phyloP scores from a whole-genome alignment of 345 rosid genomes.

The Citrus glauca region DNA sequence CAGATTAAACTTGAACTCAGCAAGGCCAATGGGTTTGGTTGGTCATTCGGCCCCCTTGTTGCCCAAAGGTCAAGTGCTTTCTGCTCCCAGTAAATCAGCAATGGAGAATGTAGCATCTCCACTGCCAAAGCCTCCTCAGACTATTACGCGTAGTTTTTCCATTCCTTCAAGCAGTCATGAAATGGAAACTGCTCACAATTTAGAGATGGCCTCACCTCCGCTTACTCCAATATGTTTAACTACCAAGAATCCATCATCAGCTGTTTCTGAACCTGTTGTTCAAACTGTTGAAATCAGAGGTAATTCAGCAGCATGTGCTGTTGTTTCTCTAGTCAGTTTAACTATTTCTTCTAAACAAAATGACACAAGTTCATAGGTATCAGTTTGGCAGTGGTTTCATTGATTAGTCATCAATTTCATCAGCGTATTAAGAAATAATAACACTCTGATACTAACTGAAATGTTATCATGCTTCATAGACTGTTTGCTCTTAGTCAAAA shows the following conservation, averaged over 20 bases:
- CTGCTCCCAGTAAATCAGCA: conserved; percentile 33
- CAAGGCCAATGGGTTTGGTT: conserved; percentile 35
- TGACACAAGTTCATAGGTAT: neutral
- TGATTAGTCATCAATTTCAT: neutral
- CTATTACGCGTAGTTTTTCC: conserved; percentile 77
- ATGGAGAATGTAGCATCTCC: conserved; percentile 51
- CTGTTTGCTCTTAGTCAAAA: neutral
- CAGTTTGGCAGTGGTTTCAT: neutral
- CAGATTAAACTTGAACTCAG: conserved; percentile 32
- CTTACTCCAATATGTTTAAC: conserved; percentile 60
- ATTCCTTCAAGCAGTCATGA: conserved; percentile 67
- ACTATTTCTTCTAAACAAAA: neutral
- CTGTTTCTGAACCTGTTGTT: conserved; percentile 15
- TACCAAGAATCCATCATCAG: conserved; percentile 16
- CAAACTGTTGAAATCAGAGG: conserved; percentile 38
- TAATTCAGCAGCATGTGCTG: conserved; percentile 15
- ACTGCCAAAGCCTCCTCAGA: conserved; percentile 70
- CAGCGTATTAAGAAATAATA: neutral
- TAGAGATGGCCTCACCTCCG: conserved; percentile 60
- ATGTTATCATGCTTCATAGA: neutral
- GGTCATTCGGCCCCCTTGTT: conserved; percentile 81
- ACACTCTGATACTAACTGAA: neutral
- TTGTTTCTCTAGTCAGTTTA: conserved; percentile 5
- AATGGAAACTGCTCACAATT: conserved; percentile 32
- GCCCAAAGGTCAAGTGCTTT: conserved; percentile 44